phyloP scores from a whole-genome alignment of 345 rosid species.

The Camelina sativa region DNA sequence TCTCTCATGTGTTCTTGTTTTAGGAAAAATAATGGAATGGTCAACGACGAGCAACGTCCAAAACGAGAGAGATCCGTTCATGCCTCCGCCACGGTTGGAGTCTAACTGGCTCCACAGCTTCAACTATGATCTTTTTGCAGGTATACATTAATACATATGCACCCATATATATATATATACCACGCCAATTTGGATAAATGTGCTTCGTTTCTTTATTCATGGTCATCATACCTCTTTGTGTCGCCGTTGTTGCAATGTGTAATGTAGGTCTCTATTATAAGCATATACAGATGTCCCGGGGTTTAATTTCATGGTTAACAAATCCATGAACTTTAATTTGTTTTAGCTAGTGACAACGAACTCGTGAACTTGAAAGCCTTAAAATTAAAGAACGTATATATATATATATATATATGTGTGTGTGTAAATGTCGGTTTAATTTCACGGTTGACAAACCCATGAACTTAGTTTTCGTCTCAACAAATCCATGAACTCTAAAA shows the following conservation, averaged over 20 bases:
- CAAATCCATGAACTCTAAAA: not conserved
- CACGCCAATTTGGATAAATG: not conserved
- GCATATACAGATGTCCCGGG: not conserved
- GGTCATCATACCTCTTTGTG: not conserved
- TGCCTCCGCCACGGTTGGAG: not conserved
- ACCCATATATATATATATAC: constrained; percentile 31
- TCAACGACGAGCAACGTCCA: not conserved
- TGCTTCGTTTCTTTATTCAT: not conserved
- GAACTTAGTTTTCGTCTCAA: no score
- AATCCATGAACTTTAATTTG: no score
- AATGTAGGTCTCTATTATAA: no score
- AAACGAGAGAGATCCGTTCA: not conserved
- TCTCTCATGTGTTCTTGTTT: not conserved
- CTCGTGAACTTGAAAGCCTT: no score
- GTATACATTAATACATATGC: constrained; percentile 32
- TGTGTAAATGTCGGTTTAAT: not conserved
- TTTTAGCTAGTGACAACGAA: no score
- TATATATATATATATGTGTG: no score
- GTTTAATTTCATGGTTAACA: no score
- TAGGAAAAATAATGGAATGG: constrained; percentile 14
- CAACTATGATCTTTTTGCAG: constrained; percentile 57
- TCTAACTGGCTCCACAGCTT: constrained; percentile 58
- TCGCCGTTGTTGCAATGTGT: not conserved
- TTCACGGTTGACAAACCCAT: no score
- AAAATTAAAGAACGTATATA: no score